Conservation (phyloP, 805 yeast genomes). For the Cyberlindnera veronae region DNA sequence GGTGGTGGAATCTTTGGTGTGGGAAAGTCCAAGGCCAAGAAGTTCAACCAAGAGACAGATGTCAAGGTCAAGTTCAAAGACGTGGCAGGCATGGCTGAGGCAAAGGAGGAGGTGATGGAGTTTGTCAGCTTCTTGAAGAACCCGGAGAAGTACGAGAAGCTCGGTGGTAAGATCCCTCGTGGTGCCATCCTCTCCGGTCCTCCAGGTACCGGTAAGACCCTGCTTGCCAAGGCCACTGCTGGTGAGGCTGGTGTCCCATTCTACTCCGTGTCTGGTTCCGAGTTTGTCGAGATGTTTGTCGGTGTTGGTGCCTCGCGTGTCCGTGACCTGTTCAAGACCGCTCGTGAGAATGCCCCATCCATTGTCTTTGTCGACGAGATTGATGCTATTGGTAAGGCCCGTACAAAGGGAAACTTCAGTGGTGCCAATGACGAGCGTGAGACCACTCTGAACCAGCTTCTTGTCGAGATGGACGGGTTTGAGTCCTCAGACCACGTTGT, state of each 20-base stretch:
- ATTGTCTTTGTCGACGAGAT: conserved; percentile 98
- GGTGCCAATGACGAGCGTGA: conserved; percentile 97
- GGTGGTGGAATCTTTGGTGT: conserved; percentile 83
- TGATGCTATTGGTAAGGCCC: conserved; percentile 97
- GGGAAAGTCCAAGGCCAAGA: conserved; percentile 88
- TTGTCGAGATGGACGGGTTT: conserved; percentile 99
- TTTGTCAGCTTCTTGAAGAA: conserved; percentile 90
- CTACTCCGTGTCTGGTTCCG: conserved; percentile 93
- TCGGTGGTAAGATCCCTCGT: conserved; percentile 97
- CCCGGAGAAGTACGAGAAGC: conserved; percentile 83
- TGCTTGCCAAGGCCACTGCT: conserved; percentile 96
- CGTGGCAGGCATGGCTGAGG: conserved; percentile 97
- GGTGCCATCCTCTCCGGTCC: conserved; percentile 98
- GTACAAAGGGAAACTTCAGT: conserved; percentile 64
- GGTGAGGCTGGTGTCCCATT: conserved; percentile 99
- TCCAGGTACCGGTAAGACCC: conserved; percentile 99
- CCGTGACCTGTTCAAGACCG: conserved; percentile 89
- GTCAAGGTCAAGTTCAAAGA: conserved; percentile 86
- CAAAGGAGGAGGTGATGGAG: conserved; percentile 97
- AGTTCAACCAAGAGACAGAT: conserved; percentile 88
- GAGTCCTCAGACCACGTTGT: conserved; percentile 88
- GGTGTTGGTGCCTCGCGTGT: conserved; percentile 99
- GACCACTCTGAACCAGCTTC: conserved; percentile 88
- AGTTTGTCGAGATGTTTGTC: conserved; percentile 97
- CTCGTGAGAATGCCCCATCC: conserved; percentile 91